Evolutionary conservation across 805 yeast genomes (phyloP).

Genomic region (Metschnikowia orientalis): DNA sequence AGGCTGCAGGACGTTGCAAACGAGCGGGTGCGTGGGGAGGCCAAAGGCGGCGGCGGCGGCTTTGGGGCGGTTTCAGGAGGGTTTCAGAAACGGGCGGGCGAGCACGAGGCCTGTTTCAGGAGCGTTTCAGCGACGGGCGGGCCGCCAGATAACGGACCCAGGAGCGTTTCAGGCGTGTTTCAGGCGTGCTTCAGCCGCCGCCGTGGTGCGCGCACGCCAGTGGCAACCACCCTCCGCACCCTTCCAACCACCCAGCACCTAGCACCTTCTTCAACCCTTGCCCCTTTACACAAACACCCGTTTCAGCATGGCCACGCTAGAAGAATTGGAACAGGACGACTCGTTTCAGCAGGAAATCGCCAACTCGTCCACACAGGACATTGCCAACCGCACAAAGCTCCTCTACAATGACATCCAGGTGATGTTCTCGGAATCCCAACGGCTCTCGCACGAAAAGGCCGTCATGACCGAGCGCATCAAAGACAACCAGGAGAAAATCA

Average conservation of each 20-base stretch:
- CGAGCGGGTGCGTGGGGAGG: too few species aligned
- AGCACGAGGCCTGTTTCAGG: too few species aligned
- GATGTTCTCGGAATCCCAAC: constrained; percentile 85
- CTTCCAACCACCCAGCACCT: neutral
- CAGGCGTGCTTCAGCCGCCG: too few species aligned
- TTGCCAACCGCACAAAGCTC: constrained; percentile 78
- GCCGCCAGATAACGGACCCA: too few species aligned
- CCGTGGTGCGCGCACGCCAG: constrained; percentile 3
- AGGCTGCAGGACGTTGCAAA: too few species aligned
- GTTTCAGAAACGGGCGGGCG: too few species aligned
- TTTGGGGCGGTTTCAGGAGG: too few species aligned
- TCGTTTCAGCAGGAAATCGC: constrained; percentile 81
- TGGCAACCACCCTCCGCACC: constrained; percentile 1
- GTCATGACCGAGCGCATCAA: constrained; percentile 91
- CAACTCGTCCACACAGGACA: constrained; percentile 72
- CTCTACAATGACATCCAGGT: constrained; percentile 94
- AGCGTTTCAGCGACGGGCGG: too few species aligned
- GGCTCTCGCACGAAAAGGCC: constrained; percentile 87
- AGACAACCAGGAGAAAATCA: constrained; percentile 93
- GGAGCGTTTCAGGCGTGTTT: too few species aligned
- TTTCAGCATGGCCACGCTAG: constrained; percentile 70
- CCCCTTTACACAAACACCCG: neutral
- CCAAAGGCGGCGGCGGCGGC: too few species aligned
- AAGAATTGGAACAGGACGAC: constrained; percentile 67
- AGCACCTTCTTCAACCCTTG: neutral